phyloP scores from a whole-genome alignment of 140 eudicot genomes.

The Anethum foeniculum region DNA sequence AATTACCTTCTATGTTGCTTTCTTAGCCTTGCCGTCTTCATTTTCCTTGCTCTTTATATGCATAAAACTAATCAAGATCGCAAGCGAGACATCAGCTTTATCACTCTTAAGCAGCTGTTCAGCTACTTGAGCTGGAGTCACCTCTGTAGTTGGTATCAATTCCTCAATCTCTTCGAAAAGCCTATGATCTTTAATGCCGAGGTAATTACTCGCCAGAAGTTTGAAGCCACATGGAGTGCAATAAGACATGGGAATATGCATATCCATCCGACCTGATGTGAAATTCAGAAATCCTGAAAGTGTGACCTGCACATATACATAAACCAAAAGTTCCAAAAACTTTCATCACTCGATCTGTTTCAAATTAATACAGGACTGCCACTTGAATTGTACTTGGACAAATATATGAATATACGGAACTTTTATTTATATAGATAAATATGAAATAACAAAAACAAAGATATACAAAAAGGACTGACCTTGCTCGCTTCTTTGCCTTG shows the following conservation, averaged over 20 bases:
- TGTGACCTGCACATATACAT: no score
- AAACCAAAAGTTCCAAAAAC: no score
- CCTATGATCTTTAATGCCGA: slow-evolving; percentile 26
- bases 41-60: slow-evolving; percentile 26
- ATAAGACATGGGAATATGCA: slow-evolving; percentile 64
- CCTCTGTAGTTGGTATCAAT: slow-evolving; percentile 26
- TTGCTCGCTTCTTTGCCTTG: not conserved
- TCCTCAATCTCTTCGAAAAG: slow-evolving; percentile 42
- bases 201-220: slow-evolving; percentile 41
- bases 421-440: no score
- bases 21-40: slow-evolving; percentile 23
- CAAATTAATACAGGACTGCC: no score
- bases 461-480: not conserved
- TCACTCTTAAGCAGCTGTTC: slow-evolving; percentile 51
- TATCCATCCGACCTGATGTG: slow-evolving; percentile 32
- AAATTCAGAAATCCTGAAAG: no score
- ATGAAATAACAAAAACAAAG: no score
- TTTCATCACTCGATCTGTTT: no score
- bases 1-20: slow-evolving; percentile 5
- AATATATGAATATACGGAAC: no score
- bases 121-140: slow-evolving; percentile 68
- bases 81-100: slow-evolving; percentile 24
- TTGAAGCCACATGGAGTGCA: slow-evolving; percentile 51
- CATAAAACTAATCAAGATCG: slow-evolving; percentile 34
- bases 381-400: no score